These are phyloP conservation scores for Alternaria viburni DNA, from an alignment of 2,329 filamentous ascomycete genomes.

Conservation along the genomic window DNA sequence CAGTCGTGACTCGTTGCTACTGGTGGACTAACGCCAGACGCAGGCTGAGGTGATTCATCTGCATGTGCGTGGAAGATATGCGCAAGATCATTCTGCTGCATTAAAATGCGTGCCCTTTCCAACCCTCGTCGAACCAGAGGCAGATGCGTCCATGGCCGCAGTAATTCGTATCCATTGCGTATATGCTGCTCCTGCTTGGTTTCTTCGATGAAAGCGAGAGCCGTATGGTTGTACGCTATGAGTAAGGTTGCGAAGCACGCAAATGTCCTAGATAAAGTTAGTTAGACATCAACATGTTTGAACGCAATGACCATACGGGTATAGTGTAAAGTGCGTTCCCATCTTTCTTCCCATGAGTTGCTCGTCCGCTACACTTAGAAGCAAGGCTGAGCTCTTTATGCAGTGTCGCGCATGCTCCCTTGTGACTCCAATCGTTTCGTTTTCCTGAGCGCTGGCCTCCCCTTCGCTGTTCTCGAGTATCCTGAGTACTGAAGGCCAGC, in stretches of 20 bases:
- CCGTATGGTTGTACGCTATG: slow-evolving; percentile 24
- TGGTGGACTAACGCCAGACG: slow-evolving; percentile 4
- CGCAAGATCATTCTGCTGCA: slow-evolving; percentile 24
- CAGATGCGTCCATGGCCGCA: slow-evolving; percentile 30
- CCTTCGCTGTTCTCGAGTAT: slow-evolving; percentile 27
- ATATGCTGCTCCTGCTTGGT: slow-evolving; percentile 30
- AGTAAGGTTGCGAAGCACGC: slow-evolving; percentile 28
- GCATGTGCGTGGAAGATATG: slow-evolving; percentile 18
- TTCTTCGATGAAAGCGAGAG: slow-evolving; percentile 28
- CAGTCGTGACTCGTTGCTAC: slow-evolving; percentile 5
- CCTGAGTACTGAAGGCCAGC: slow-evolving; percentile 34
- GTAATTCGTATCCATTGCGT: slow-evolving; percentile 28
- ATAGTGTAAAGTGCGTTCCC: slow-evolving; percentile 32
- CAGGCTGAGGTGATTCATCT: slow-evolving; percentile 6
- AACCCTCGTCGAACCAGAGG: slow-evolving; percentile 26
- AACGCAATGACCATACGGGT: slow-evolving; percentile 12
- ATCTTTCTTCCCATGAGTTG: slow-evolving; percentile 32
- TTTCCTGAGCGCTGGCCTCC: slow-evolving; percentile 15
- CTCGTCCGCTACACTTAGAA: slow-evolving; percentile 30
- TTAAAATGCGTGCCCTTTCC: slow-evolving; percentile 25
- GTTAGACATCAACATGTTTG: not conserved
- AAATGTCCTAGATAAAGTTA: slow-evolving; percentile 17
- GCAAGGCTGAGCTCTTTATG: slow-evolving; percentile 19
- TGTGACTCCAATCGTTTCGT: slow-evolving; percentile 20
- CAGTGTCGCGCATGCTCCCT: slow-evolving; percentile 23